phyloP scores from a whole-genome alignment of 2,329 filamentous ascomycete species.

The Alternaria hordeiaustralica region DNA sequence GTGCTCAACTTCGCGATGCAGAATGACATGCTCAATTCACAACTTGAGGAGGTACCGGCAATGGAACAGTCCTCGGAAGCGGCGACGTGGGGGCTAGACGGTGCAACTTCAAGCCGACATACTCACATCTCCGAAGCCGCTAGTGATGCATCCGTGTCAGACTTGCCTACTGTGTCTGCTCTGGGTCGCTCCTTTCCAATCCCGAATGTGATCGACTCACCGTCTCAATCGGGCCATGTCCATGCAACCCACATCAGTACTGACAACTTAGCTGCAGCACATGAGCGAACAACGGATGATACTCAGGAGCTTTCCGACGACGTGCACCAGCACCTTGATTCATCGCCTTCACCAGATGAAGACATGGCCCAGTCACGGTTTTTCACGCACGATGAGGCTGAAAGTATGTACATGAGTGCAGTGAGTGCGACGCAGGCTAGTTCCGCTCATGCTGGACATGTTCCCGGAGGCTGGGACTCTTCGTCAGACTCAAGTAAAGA shows the following conservation, averaged over 20 bases:
- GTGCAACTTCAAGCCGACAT: constrained; percentile 19
- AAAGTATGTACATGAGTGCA: constrained; percentile 86
- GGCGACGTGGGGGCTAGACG: constrained; percentile 13
- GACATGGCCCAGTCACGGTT: constrained; percentile 63
- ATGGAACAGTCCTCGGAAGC: constrained; percentile 7
- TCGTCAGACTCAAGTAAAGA: constrained; percentile 42
- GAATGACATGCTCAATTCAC: constrained; percentile 38
- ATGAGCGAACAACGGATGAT: constrained; percentile 18
- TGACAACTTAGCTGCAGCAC: constrained; percentile 21
- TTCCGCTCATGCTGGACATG: constrained; percentile 25
- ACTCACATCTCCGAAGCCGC: constrained; percentile 13
- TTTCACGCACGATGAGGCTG: constrained; percentile 79
- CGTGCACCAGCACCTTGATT: constrained; percentile 6
- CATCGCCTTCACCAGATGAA: constrained; percentile 17
- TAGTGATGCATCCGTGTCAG: constrained; percentile 25
- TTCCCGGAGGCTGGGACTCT: constrained; percentile 55
- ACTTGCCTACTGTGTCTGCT: constrained; percentile 33
- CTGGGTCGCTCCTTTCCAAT: constrained; percentile 27
- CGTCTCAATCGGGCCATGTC: constrained; percentile 14
- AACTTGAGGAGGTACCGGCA: constrained; percentile 22
- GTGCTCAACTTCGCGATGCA: constrained; percentile 44
- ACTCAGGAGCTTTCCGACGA: constrained; percentile 3
- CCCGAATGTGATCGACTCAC: constrained; percentile 8
- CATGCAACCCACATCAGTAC: constrained; percentile 9
- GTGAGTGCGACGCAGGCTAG: constrained; percentile 53